phyloP scores from a whole-genome alignment of 108 stramenopile genomes.

The Nitzschia inconspicua region DNA sequence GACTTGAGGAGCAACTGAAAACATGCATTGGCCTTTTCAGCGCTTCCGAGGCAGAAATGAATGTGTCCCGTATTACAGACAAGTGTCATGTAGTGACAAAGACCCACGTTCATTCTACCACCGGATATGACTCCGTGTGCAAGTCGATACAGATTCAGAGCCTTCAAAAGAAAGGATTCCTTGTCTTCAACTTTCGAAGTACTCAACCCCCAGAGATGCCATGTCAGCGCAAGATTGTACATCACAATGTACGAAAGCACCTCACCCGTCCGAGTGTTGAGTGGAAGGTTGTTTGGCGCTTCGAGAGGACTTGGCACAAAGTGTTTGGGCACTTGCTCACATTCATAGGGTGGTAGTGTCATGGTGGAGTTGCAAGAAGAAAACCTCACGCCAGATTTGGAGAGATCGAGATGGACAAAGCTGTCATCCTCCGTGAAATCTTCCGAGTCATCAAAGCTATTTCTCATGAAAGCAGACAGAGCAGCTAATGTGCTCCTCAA shows the following conservation, averaged over 20 bases:
- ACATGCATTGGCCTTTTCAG: not conserved
- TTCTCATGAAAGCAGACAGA: too few species aligned
- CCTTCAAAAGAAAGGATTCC: not conserved
- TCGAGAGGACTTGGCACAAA: too few species aligned
- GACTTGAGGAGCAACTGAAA: not conserved
- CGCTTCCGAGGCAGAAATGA: not conserved
- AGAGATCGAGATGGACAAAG: too few species aligned
- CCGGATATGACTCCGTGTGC: not conserved
- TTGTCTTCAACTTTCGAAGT: not conserved
- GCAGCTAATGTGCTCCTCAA: too few species aligned
- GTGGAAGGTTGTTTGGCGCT: not conserved
- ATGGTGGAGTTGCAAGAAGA: too few species aligned
- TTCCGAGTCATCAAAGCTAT: too few species aligned
- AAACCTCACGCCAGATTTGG: too few species aligned
- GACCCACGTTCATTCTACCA: not conserved
- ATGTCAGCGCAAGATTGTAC: not conserved
- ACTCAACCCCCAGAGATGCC: not conserved
- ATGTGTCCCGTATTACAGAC: not conserved
- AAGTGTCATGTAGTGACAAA: not conserved
- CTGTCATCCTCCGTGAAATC: too few species aligned
- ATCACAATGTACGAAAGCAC: not conserved
- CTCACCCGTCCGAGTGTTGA: not conserved
- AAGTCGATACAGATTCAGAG: not conserved
- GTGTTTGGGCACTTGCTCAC: too few species aligned
- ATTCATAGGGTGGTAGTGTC: too few species aligned